Base-by-base conservation (phyloP, 164 flowering plant species). In the Tinospora cordifolia region DNA sequence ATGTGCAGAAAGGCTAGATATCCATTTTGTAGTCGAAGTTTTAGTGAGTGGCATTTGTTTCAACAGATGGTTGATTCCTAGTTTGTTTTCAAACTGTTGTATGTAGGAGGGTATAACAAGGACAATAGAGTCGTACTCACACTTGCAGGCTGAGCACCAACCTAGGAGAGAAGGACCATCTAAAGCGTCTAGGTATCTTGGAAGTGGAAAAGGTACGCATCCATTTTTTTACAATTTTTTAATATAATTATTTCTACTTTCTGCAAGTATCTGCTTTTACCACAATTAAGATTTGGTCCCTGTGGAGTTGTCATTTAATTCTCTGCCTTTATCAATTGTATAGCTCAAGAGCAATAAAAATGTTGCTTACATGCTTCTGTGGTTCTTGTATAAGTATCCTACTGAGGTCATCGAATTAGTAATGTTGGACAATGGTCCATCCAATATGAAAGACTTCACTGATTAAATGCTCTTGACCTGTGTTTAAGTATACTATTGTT, bases 61-160 rank as follows among this genome's bases (percentile, higher is more conserved):
- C 27, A 5, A 27, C n/a, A 21, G 70, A 30, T 30, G 70, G 26
- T 72, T 40, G 46, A 59, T 54, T 19, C 49, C 44, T 39, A 36
- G 25, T 51, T 26, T 58, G 65, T 12, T 72, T 22, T 70, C 49
- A 60, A 14, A 62, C 15, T 75, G 12, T 30, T 75, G 51, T 54
- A 6, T 80, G 78, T 84, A 94, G 99, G 98, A 91, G 65, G 98
- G 96, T 71, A 63, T 95, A 44, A 79, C 78, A 65, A 86, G 83
- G 83, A 95, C 98, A 66, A 79, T 92, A 58, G 89, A 85, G 44
- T 87, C 97, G 68, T 95, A 84, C 83, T 75, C 94, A 59, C 83
- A 87, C 76, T 76, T 92, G 81, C 85, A 83, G 71, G 96, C 92
- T 76, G 89, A 80, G 38, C 74, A 70, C 65, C 80, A 62, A 65